Base-by-base conservation (phyloP, 2,329 filamentous ascomycete species). In the Blastomyces gilchristii region DNA sequence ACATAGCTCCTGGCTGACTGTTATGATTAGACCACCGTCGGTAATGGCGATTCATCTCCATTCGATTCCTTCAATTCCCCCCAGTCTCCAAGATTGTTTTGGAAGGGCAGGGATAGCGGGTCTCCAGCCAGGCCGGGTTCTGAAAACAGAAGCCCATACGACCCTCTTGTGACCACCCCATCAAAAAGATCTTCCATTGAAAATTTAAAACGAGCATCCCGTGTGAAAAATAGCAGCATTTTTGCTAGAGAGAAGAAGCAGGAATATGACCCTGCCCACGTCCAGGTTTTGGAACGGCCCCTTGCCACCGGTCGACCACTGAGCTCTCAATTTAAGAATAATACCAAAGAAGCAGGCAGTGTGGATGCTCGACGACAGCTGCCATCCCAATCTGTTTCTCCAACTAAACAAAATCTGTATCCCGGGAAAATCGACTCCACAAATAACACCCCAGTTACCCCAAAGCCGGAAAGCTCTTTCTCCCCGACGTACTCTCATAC, bases 171-270 rank as follows among this genome's bases (percentile, higher is more conserved):
- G 12, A 85, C 87, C 8, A 87, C 88, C 56, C 86, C 90, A 28
- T 87, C 85, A 63, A 89, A 90, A 71, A 87, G 93, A 72, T 90
- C 90, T 56, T 97, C 93, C 22, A 92, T 99, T 68, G 94, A 99
- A 82, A 92, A 92, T 72, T 83, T 99, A 64, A 95, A 97, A 79
- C 90, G 88, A 74, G 92, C 91, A 41, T 96, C 93, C 62, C 89
- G 94, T 65, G 94, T 99, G 71, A 96, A 93, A 82, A 97, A 96
- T 80, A 97, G 93, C 83, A 96, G 88, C 78, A 97, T 97, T 82
- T 90, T 96, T 74, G 91, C 91, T 52, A 88, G 92, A 62, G 92
- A 97, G 77, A 88, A 91, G 73, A 92, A 92, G 78, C 86, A 91
- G 74, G 89, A 95, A 79, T 97, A 97, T 80, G 91, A 97, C 75